Conservation (phyloP, 1,284 basidiomycete genomes). For the Cutaneotrichosporon cavernicola region DNA sequence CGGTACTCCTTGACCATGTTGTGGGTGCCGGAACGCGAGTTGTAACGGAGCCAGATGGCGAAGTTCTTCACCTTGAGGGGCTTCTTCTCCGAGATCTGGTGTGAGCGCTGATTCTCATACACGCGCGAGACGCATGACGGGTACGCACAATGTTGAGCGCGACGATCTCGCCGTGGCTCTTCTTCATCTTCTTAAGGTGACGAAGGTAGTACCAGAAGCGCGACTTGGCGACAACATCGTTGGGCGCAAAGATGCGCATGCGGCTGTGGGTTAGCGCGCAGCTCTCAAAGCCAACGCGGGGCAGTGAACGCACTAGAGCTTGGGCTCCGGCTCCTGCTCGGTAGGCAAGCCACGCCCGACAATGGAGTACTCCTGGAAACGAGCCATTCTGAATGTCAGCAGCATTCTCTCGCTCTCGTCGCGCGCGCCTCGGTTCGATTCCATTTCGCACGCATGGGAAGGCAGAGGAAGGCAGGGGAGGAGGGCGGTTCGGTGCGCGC, state of each 20-base stretch:
- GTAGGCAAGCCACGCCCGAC: conserved; percentile 97
- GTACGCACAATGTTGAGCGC: conserved; percentile 90
- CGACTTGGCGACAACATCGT: conserved; percentile 96
- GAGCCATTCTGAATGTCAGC: conserved; percentile 51
- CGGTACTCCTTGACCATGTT: conserved; percentile 94
- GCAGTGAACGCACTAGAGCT: conserved; percentile 53
- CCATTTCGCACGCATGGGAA: conserved; percentile 1
- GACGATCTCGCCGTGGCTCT: conserved; percentile 98
- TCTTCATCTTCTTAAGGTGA: conserved; percentile 98
- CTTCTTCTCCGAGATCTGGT: conserved; percentile 92
- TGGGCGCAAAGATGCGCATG: conserved; percentile 99
- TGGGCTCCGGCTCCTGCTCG: conserved; percentile 86
- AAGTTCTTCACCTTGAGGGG: conserved; percentile 99
- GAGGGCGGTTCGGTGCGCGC: neutral
- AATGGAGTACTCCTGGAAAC: conserved; percentile 84
- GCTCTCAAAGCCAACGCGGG: neutral
- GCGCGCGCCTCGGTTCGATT: neutral
- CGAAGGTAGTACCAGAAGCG: conserved; percentile 99
- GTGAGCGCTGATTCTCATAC: neutral
- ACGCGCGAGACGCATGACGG: neutral
- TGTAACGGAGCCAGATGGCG: conserved; percentile 99
- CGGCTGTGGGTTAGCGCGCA: conserved; percentile 55
- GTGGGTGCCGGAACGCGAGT: conserved; percentile 96
- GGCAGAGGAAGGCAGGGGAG: neutral
- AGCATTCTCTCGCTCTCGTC: neutral